Percentiles rank a stretch among this genome's conserved stretches.
These are phyloP conservation scores for Botryobasidium botryosum DNA, from an alignment of 768 basidiomycete species.

Conservation along the genomic window DNA sequence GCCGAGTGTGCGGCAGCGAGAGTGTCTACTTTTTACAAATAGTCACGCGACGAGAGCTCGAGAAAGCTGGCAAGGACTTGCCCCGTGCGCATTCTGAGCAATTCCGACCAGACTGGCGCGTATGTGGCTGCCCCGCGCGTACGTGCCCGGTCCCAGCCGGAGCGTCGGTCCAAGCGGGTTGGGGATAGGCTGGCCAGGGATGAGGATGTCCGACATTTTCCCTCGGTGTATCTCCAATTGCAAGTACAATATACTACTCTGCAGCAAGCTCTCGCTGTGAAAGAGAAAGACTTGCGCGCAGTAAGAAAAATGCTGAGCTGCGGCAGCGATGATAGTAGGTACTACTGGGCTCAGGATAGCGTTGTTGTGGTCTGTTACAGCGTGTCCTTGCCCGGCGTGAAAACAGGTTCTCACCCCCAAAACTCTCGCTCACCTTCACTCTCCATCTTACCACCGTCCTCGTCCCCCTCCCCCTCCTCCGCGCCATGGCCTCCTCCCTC, in stretches of 20 bases:
- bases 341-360: no score
- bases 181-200: constrained; percentile 67
- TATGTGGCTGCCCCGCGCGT: constrained; percentile 40
- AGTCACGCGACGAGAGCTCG: not conserved
- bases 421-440: constrained; percentile 8
- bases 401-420: constrained; percentile 7
- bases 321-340: no score
- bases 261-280: no score
- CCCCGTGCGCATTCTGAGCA: constrained; percentile 43
- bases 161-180: constrained; percentile 37
- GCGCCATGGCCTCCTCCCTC: constrained; percentile 3
- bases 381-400: no score
- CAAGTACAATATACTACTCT: no score
- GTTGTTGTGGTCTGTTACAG: no score
- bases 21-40: constrained; percentile 33
- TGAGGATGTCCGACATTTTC: no score
- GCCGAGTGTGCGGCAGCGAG: constrained; percentile 45
- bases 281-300: no score
- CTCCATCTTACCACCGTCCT: constrained; percentile 5
- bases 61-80: constrained; percentile 28
- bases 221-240: no score
- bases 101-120: constrained; percentile 58
- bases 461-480: no score
- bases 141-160: constrained; percentile 44
- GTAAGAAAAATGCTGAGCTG: no score